Conservation (phyloP, 2,329 filamentous ascomycete species). For the Anisogramma anomala region DNA sequence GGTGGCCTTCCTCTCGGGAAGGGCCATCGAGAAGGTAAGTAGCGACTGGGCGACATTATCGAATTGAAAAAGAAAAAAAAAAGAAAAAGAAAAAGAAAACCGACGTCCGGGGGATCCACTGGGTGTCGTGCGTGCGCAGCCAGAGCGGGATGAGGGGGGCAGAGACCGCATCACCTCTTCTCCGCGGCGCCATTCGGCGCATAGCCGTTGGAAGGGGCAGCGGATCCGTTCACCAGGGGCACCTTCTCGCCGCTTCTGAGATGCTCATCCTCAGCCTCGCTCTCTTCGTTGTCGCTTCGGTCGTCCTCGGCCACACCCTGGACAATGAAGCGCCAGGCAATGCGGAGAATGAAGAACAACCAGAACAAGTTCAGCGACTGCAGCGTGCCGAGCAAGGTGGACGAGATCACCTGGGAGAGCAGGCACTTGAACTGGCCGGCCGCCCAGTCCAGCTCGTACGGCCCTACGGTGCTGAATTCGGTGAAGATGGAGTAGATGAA, state of each 20-base stretch:
- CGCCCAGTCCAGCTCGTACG: constrained; percentile 66
- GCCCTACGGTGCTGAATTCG: constrained; percentile 62
- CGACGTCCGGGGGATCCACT: not conserved
- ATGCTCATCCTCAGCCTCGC: constrained; percentile 39
- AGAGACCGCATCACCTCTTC: constrained; percentile 4
- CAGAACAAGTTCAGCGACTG: constrained; percentile 73
- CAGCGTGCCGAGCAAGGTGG: constrained; percentile 50
- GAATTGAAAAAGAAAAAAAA: not conserved
- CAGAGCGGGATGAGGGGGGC: not conserved
- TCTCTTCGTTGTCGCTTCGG: constrained; percentile 57
- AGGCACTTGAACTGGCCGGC: constrained; percentile 66
- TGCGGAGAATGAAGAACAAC: constrained; percentile 66
- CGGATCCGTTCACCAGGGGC: constrained; percentile 14
- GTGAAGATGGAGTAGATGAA: constrained; percentile 67
- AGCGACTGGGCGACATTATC: constrained; percentile 5
- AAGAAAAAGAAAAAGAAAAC: too few species aligned
- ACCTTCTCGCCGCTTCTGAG: constrained; percentile 17
- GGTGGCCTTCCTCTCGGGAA: not conserved
- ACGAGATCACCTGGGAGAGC: constrained; percentile 57
- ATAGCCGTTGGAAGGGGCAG: constrained; percentile 10
- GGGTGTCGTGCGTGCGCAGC: not conserved
- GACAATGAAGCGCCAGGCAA: constrained; percentile 58
- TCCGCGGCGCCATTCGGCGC: constrained; percentile 17
- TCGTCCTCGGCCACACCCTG: constrained; percentile 56
- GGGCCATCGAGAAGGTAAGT: not conserved